Evolutionary conservation across 2,329 filamentous ascomycete species (phyloP), one percentile per base, ranked within the genome.

Genomic region (Periconia sp.): DNA sequence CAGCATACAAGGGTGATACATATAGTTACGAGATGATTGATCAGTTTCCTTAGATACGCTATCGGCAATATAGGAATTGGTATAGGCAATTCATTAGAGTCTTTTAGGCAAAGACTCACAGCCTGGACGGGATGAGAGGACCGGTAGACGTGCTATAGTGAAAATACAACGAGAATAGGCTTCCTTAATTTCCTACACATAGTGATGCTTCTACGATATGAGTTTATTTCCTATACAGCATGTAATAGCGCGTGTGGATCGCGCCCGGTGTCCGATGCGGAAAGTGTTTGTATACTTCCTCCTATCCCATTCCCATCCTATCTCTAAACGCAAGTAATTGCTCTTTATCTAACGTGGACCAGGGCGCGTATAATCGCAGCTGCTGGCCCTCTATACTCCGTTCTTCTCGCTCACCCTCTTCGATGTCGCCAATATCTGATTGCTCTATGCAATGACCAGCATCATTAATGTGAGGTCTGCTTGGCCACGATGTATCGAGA

Each of bases 311-410:
- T 37, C 21, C 25, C 26, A 36, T 39, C n/a, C 40, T 50, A 21
- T 47, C 36, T 35, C 25, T 50, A 8, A 34, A 43, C 19, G 22
- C 48, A 30, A 53, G 48, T 39, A 53, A 41, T 36, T 29, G 48
- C 17, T 25, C 15, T 46, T 54, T 21, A 15, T 52, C 42, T 36
- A 15, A 52, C 40, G 43, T 18, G 42, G 41, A 35, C 45, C 11
- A 54, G 16, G 11, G 31, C 28, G 36, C 22, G 15, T 52, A 45
- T 10, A 28, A 45, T 36, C 9, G 36, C 44, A 5, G 23, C 38
- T 42, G 17, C 7, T 4, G 23, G 21, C 16, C n/a, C n/a, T n/a
- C n/a, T n/a, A n/a, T n/a, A n/a, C n/a, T n/a, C n/a, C n/a, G n/a
- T n/a, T 25, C 23, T 25, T 12, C 23, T 12, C 12, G 7, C 23